Evolutionary conservation across 768 basidiomycete species (phyloP).

Genomic region (Kwoniella sp.): DNA sequence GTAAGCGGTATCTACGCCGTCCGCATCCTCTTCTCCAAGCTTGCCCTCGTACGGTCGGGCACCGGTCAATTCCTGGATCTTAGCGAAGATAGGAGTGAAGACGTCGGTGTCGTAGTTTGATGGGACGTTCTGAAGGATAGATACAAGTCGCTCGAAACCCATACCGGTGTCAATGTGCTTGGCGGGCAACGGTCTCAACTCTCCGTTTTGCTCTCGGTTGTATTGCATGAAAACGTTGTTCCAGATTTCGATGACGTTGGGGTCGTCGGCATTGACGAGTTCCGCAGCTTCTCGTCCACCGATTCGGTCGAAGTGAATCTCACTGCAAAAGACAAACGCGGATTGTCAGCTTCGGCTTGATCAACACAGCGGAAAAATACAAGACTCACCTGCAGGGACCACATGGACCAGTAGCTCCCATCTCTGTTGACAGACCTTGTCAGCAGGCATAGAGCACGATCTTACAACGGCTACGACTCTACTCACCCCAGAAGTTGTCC

Average conservation of each 20-base stretch:
- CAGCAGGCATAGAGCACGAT: too few relatives aligned
- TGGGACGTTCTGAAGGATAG: constrained; percentile 80
- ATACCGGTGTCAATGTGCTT: constrained; percentile 99
- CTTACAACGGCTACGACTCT: too few relatives aligned
- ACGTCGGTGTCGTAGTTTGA: constrained; percentile 99
- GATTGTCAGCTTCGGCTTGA: not conserved
- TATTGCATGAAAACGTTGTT: constrained; percentile 99
- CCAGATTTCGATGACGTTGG: constrained; percentile 92
- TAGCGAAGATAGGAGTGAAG: constrained; percentile 83
- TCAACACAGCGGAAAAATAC: not conserved
- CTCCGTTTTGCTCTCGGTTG: constrained; percentile 88
- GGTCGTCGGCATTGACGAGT: constrained; percentile 94
- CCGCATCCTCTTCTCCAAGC: constrained; percentile 89
- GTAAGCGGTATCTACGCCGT: constrained; percentile 97
- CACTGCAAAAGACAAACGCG: constrained; percentile 49
- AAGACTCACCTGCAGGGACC: constrained; percentile 77
- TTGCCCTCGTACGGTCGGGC: constrained; percentile 84
- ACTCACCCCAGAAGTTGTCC: constrained; percentile 97
- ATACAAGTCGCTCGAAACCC: constrained; percentile 98
- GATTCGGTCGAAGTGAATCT: constrained; percentile 95
- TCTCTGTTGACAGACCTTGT: constrained; percentile 69
- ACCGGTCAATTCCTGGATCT: constrained; percentile 84
- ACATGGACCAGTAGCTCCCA: constrained; percentile 97
- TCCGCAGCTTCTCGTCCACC: constrained; percentile 93
- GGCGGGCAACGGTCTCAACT: constrained; percentile 75